Percentiles rank a stretch among this genome's conserved stretches.
phyloP scores from a whole-genome alignment of 2,329 filamentous ascomycete species.

The Colletotrichum sp. region DNA sequence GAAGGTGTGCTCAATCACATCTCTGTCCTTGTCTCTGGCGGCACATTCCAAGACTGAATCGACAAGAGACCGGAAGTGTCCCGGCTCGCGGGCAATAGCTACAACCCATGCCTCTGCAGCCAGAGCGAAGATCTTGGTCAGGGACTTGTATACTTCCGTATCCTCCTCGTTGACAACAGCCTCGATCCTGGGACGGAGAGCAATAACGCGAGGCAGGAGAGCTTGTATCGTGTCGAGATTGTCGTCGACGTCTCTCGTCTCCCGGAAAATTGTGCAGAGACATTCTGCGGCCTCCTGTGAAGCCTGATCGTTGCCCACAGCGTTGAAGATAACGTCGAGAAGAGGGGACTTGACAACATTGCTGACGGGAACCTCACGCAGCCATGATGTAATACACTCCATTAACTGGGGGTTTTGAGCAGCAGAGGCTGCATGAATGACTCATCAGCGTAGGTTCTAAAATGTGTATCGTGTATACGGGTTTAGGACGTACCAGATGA shows the following conservation, averaged over 20 bases:
- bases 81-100: constrained; percentile 83
- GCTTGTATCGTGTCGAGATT: constrained; percentile 81
- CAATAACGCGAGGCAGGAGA: constrained; percentile 81
- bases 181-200: constrained; percentile 77
- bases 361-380: constrained; percentile 86
- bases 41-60: constrained; percentile 93
- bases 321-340: constrained; percentile 80
- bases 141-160: constrained; percentile 81
- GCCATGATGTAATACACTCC: constrained; percentile 96
- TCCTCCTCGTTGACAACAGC: constrained; percentile 82
- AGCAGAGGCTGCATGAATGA: constrained; percentile 63
- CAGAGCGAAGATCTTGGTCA: constrained; percentile 90
- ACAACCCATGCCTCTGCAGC: constrained; percentile 95
- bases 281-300: constrained; percentile 92
- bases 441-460: neutral
- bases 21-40: constrained; percentile 83
- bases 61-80: constrained; percentile 82
- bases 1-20: constrained; percentile 93
- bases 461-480: neutral
- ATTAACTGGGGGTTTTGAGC: constrained; percentile 88
- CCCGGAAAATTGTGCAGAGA: constrained; percentile 87
- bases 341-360: constrained; percentile 87
- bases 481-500: constrained; percentile 74
- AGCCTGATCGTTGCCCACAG: constrained; percentile 75
- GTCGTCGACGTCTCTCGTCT: constrained; percentile 94